These are phyloP conservation scores for Neurospora sublineolata DNA, from an alignment of 495 filamentous ascomycete genomes.

Conservation along the genomic window DNA sequence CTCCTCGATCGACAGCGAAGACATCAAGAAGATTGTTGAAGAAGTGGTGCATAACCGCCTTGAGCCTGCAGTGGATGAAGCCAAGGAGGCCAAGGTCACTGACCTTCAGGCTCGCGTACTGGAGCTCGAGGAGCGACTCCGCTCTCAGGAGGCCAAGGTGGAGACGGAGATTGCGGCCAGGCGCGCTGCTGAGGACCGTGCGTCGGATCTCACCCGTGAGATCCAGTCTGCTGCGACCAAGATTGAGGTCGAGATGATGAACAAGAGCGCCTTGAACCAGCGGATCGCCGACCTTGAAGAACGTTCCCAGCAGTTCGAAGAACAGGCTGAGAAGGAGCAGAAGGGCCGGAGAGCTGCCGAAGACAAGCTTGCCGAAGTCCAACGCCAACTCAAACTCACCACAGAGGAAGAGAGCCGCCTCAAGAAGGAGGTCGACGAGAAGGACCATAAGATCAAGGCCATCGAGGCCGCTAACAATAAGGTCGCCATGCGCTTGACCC, in stretches of 20 bases:
- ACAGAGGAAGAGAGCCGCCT: slow-evolving; percentile 63
- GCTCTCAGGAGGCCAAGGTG: slow-evolving; percentile 26
- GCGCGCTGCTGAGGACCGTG: slow-evolving; percentile 32
- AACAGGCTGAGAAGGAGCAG: slow-evolving; percentile 44
- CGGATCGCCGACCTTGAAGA: slow-evolving; percentile 38
- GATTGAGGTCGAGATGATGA: slow-evolving; percentile 42
- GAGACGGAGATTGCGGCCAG: slow-evolving; percentile 29
- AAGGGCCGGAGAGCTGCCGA: slow-evolving; percentile 55
- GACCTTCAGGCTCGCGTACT: slow-evolving; percentile 29
- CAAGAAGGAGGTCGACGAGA: slow-evolving; percentile 56
- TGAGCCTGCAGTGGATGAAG: slow-evolving; percentile 18
- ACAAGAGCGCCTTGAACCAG: slow-evolving; percentile 35
- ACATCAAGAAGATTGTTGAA: slow-evolving; percentile 47
- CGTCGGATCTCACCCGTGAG: slow-evolving; percentile 31
- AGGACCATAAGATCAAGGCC: slow-evolving; percentile 36
- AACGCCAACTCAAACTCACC: slow-evolving; percentile 54
- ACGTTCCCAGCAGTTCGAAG: slow-evolving; percentile 29
- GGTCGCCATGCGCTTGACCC: slow-evolving; percentile 45
- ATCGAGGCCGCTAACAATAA: slow-evolving; percentile 37
- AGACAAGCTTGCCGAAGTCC: slow-evolving; percentile 59
- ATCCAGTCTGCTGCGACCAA: slow-evolving; percentile 37
- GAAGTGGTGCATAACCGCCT: slow-evolving; percentile 43
- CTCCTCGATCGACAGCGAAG: slow-evolving; percentile 38
- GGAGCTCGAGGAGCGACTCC: slow-evolving; percentile 37
- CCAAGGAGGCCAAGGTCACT: slow-evolving; percentile 21